Conservation (phyloP, 2,329 filamentous ascomycete genomes). For the Diaporthe helianthi region DNA sequence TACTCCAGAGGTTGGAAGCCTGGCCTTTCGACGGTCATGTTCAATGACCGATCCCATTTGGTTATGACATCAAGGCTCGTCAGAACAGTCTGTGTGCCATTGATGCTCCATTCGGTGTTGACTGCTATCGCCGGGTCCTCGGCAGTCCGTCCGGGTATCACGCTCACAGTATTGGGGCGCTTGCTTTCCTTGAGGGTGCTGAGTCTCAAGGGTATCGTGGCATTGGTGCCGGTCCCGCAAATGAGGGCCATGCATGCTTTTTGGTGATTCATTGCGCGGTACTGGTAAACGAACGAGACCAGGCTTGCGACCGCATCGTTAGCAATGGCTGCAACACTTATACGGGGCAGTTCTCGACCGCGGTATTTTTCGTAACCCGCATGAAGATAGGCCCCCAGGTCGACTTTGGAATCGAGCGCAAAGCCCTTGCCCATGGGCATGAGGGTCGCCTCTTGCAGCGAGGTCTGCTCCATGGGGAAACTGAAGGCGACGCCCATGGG, state of each 20-base stretch:
- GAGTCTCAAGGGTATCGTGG: slow-evolving; percentile 75
- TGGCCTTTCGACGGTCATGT: slow-evolving; percentile 70
- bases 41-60: slow-evolving; percentile 73
- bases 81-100: slow-evolving; percentile 74
- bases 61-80: slow-evolving; percentile 69
- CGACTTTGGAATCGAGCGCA: slow-evolving; percentile 64
- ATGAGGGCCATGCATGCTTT: slow-evolving; percentile 81
- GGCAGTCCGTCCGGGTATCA: slow-evolving; percentile 52
- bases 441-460: slow-evolving; percentile 66
- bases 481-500: slow-evolving; percentile 74
- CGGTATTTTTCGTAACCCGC: slow-evolving; percentile 64
- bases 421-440: slow-evolving; percentile 78
- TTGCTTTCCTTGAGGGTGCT: slow-evolving; percentile 70
- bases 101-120: slow-evolving; percentile 87
- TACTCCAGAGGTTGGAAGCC: slow-evolving; percentile 86
- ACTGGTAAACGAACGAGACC: slow-evolving; percentile 77
- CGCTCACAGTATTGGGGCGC: slow-evolving; percentile 55
- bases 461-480: slow-evolving; percentile 72
- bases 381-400: slow-evolving; percentile 65
- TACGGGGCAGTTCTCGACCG: slow-evolving; percentile 59
- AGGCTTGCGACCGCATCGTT: slow-evolving; percentile 84
- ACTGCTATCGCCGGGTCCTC: slow-evolving; percentile 72
- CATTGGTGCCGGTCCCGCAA: slow-evolving; percentile 82
- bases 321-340: slow-evolving; percentile 77
- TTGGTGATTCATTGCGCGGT: slow-evolving; percentile 65